Percentiles rank a stretch among this genome's conserved stretches.
Evolutionary conservation across 1,284 basidiomycete genomes (phyloP).

Genomic region (Tausonia pullulans): DNA sequence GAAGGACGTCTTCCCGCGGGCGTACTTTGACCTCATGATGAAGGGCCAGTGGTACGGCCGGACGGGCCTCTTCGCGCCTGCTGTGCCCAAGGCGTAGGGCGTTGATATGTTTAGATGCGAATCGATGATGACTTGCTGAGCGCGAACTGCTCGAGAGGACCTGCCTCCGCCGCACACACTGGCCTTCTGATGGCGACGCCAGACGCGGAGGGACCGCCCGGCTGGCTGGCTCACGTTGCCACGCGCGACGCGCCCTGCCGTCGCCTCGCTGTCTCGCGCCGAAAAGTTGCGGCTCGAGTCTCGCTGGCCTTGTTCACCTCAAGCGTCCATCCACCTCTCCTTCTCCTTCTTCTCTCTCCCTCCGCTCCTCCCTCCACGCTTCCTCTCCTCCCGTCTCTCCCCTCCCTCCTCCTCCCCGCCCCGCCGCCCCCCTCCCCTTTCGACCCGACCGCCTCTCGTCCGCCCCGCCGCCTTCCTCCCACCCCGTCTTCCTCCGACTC

Average conservation of each 20-base stretch:
- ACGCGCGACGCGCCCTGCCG: too few relatives aligned
- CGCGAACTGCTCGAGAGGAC: too few relatives aligned
- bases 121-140: too few relatives aligned
- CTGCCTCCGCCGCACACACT: too few relatives aligned
- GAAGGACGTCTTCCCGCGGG: constrained; percentile 76
- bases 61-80: constrained; percentile 26
- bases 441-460: background rate
- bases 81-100: too few relatives aligned
- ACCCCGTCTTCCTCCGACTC: background rate
- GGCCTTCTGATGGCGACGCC: too few relatives aligned
- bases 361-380: background rate
- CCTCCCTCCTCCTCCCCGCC: background rate
- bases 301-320: background rate
- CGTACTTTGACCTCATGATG: constrained; percentile 78
- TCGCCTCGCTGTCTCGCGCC: background rate
- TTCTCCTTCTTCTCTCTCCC: background rate
- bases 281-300: background rate
- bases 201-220: too few relatives aligned
- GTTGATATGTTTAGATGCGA: too few relatives aligned
- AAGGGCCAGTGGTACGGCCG: constrained; percentile 41
- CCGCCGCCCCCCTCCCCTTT: background rate
- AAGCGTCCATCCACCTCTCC: background rate
- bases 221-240: too few relatives aligned
- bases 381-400: background rate
- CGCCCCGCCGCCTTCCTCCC: background rate